Evolutionary conservation across 352 stramenopile species (phyloP).

Genomic region (Halophytophthora batemanensis): DNA sequence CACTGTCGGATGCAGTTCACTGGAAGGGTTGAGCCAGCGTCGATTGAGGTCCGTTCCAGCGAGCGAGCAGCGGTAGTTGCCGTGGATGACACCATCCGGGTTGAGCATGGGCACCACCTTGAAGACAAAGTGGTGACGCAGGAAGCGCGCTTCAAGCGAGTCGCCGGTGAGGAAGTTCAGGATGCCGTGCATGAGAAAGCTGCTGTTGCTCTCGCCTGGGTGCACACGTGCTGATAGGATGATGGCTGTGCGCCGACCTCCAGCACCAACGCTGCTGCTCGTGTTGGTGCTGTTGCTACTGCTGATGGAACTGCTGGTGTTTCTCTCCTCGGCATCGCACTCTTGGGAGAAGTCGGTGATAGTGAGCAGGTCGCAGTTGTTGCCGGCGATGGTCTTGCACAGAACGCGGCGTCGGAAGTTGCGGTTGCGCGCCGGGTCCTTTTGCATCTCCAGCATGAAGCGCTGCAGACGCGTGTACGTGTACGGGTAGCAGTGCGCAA

Average conservation of each 20-base stretch:
- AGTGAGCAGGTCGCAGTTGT: conserved; percentile 86
- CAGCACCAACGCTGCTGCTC: conserved; percentile 5
- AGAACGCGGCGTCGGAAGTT: conserved; percentile 62
- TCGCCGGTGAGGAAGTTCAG: conserved; percentile 81
- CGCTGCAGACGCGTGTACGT: conserved; percentile 74
- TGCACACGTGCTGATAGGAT: conserved; percentile 87
- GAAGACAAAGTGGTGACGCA: conserved; percentile 87
- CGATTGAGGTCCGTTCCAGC: conserved; percentile 88
- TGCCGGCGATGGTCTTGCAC: conserved; percentile 81
- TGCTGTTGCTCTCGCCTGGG: conserved; percentile 87
- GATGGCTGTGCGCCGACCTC: conserved; percentile 44
- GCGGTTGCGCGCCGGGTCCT: conserved; percentile 40
- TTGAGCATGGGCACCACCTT: conserved; percentile 94
- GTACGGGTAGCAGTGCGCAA: conserved; percentile 86
- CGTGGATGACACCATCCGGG: conserved; percentile 89
- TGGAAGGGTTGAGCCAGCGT: conserved; percentile 52
- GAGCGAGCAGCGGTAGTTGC: conserved; percentile 89
- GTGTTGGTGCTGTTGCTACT: too few relatives aligned
- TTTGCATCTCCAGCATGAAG: conserved; percentile 51
- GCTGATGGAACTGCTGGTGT: too few relatives aligned
- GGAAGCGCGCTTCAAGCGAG: conserved; percentile 59
- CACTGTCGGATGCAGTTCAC: conserved; percentile 73
- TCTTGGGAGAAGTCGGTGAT: conserved; percentile 80
- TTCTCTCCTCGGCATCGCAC: conserved; percentile 19
- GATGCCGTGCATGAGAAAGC: conserved; percentile 89